Evolutionary conservation across 192 early-diverging fungal genomes (phyloP).

Genomic region (Backusella liffmaniae): DNA sequence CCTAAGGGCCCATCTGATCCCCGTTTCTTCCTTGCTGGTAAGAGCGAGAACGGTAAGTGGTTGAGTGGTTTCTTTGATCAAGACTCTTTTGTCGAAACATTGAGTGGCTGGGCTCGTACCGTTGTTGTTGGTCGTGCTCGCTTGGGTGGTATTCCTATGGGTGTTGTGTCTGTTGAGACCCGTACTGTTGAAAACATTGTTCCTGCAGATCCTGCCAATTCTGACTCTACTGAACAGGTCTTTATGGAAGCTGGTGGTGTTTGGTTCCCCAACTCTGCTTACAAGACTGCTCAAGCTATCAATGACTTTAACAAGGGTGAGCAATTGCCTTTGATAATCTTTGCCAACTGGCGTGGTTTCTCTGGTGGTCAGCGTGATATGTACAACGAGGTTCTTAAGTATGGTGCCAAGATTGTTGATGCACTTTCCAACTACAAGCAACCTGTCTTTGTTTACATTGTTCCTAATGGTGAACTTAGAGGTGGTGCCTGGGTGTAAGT

Average conservation of each 20-base stretch:
- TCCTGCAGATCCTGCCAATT: constrained; percentile 93
- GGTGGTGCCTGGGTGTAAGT: constrained; percentile 92
- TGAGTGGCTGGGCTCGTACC: constrained; percentile 95
- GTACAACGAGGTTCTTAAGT: constrained; percentile 98
- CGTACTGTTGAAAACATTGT: constrained; percentile 89
- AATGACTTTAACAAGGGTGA: constrained; percentile 99
- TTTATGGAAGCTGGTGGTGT: constrained; percentile 92
- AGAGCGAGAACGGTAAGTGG: constrained; percentile 67
- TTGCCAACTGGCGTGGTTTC: constrained; percentile 99
- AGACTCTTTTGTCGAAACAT: constrained; percentile 94
- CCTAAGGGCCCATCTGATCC: constrained; percentile 90
- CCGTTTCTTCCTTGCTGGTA: constrained; percentile 83
- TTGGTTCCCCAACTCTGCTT: constrained; percentile 99
- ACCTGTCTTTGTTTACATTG: constrained; percentile 95
- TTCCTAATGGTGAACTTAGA: constrained; percentile 93
- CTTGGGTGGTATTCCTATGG: constrained; percentile 96
- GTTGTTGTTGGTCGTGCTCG: constrained; percentile 94
- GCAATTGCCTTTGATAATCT: constrained; percentile 96
- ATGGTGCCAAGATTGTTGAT: constrained; percentile 96
- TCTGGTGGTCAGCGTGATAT: constrained; percentile 98
- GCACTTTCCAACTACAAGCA: constrained; percentile 94
- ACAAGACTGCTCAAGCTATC: constrained; percentile 99
- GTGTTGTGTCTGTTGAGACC: constrained; percentile 95
- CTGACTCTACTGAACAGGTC: constrained; percentile 85
- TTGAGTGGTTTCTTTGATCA: constrained; percentile 95